Percentiles rank a stretch among this genome's conserved stretches.
These are phyloP conservation scores for Truncatella angustata DNA, from an alignment of 2,329 filamentous ascomycete species.

Conservation along the genomic window DNA sequence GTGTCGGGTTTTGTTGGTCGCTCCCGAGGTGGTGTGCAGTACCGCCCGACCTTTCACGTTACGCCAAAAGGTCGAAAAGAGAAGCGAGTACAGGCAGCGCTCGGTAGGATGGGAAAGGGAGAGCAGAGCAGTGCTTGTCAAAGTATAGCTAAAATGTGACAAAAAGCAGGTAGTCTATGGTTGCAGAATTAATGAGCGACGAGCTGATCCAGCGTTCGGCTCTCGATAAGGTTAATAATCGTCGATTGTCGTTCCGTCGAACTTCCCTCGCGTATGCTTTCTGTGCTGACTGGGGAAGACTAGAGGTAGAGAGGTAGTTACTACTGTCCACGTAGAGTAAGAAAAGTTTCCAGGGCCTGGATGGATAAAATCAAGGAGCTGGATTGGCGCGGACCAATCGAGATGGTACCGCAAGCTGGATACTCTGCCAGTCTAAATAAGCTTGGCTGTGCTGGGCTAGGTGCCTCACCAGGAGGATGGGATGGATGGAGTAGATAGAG, in stretches of 20 bases:
- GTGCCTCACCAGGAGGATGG: background rate
- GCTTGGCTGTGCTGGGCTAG: background rate
- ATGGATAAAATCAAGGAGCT: background rate
- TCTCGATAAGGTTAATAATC: background rate
- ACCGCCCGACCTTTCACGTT: background rate
- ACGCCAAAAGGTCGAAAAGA: too few relatives aligned
- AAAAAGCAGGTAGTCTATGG: background rate
- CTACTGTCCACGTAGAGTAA: too few relatives aligned
- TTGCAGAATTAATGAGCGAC: background rate
- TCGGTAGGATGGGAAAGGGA: too few relatives aligned
- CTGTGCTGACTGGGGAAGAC: background rate
- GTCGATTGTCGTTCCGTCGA: constrained; percentile 6
- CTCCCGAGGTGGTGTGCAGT: background rate
- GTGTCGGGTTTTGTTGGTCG: background rate
- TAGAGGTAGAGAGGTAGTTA: background rate
- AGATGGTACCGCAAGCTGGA: background rate
- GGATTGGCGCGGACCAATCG: constrained; percentile 5
- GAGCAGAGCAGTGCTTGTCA: too few relatives aligned
- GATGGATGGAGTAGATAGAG: too few relatives aligned
- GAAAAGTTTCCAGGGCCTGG: constrained; percentile 5
- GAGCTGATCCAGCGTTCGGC: background rate
- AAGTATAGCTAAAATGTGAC: background rate
- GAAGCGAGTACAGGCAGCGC: background rate
- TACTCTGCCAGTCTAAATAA: background rate
- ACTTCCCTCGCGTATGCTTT: too few relatives aligned